Conservation (phyloP, 352 stramenopile genomes). For the Phytophthora lateralis region DNA sequence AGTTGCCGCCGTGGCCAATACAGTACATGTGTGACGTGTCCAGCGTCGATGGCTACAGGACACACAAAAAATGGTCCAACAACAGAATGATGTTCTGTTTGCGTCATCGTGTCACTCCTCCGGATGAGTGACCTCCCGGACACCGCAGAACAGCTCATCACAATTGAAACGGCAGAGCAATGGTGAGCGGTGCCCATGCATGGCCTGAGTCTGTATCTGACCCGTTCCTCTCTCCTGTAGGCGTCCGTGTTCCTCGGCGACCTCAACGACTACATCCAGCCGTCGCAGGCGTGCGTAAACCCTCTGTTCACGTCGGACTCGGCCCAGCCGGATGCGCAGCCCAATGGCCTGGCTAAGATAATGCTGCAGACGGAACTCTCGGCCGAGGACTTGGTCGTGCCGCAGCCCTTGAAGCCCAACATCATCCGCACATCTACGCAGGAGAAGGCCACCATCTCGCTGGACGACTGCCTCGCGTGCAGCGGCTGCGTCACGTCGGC, state of each 20-base stretch:
- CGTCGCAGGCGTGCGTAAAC: conserved; percentile 94
- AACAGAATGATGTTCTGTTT: conserved; percentile 3
- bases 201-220: neutral
- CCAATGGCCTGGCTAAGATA: conserved; percentile 67
- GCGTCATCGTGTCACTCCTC: conserved; percentile 1
- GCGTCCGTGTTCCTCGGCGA: conserved; percentile 94
- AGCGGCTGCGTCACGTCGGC: conserved; percentile 98
- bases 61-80: too few species aligned
- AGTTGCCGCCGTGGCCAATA: too few species aligned
- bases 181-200: conserved; percentile 14
- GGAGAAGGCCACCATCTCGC: conserved; percentile 92
- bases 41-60: too few species aligned
- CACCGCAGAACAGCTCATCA: conserved; percentile 4
- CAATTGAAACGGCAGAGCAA: conserved; percentile 20
- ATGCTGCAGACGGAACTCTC: conserved; percentile 79
- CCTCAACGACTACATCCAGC: conserved; percentile 94
- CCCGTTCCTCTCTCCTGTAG: conserved; percentile 25
- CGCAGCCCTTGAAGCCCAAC: conserved; percentile 55
- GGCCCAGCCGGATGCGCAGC: conserved; percentile 10
- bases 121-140: neutral
- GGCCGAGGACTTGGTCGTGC: conserved; percentile 54
- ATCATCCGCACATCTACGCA: conserved; percentile 80
- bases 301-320: conserved; percentile 85
- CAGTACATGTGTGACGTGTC: too few species aligned
- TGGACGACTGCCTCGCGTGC: conserved; percentile 97